Conservation (phyloP, 192 early-diverging fungal species). For the Cladochytrium replicatum region DNA sequence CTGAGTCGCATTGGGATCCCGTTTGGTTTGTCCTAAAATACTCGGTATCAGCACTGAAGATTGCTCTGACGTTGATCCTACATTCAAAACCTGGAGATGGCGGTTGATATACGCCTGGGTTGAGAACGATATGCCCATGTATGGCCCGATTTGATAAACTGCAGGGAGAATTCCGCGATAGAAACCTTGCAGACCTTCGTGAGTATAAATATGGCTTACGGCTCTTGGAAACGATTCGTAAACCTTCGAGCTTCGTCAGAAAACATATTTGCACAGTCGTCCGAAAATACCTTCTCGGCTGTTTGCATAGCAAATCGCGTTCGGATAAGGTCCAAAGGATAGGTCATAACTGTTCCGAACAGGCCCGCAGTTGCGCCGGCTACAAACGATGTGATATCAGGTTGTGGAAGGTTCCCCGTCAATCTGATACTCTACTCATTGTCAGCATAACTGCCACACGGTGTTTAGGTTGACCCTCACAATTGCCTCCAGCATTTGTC, state of each 20-base stretch:
- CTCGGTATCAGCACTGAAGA: slow-evolving; percentile 10
- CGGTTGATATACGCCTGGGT: slow-evolving; percentile 55
- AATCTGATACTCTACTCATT: too few species aligned
- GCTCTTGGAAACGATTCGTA: slow-evolving; percentile 61
- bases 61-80: slow-evolving; percentile 12
- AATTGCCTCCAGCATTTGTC: too few species aligned
- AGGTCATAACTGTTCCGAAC: slow-evolving; percentile 69
- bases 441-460: too few species aligned
- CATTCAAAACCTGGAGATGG: slow-evolving; percentile 20
- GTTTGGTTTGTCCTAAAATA: slow-evolving; percentile 1
- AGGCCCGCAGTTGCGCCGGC: slow-evolving; percentile 73
- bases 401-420: too few species aligned
- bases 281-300: slow-evolving; percentile 21
- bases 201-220: slow-evolving; percentile 46
- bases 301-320: slow-evolving; percentile 88
- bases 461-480: too few species aligned
- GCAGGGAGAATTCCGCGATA: slow-evolving; percentile 78
- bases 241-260: too few species aligned
- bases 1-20: too few species aligned
- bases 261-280: too few species aligned
- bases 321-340: slow-evolving; percentile 92
- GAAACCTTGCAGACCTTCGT: slow-evolving; percentile 75
- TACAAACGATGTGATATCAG: too few species aligned
- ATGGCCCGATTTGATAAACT: slow-evolving; percentile 82
- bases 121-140: slow-evolving; percentile 89